These are phyloP conservation scores for Phanerodontia chrysosporium DNA, from an alignment of 768 basidiomycete species.

Conservation along the genomic window DNA sequence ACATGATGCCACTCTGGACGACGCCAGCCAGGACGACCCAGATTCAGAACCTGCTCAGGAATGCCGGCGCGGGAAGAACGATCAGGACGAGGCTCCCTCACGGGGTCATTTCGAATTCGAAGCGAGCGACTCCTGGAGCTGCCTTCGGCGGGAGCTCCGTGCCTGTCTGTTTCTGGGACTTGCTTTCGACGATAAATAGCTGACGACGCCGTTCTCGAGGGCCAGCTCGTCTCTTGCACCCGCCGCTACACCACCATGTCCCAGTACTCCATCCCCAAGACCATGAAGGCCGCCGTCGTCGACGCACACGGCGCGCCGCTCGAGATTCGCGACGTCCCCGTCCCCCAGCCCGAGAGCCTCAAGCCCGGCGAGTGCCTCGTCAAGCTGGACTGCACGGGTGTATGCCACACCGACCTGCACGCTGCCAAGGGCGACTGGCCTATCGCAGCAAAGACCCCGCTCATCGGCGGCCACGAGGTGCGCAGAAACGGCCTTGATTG, in stretches of 20 bases:
- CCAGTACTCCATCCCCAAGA: slow-evolving; percentile 34
- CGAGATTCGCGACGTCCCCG: slow-evolving; percentile 46
- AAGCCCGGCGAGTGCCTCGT: slow-evolving; percentile 70
- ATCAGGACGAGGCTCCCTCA: neutral
- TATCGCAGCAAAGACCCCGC: slow-evolving; percentile 52
- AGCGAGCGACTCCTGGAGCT: neutral
- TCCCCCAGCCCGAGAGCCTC: slow-evolving; percentile 52
- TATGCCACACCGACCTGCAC: slow-evolving; percentile 87
- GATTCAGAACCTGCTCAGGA: neutral
- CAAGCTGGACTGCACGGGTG: slow-evolving; percentile 72
- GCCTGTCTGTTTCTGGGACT: neutral
- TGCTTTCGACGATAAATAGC: neutral
- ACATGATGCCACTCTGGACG: neutral
- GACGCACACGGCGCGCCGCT: slow-evolving; percentile 26
- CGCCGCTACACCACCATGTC: slow-evolving; percentile 16
- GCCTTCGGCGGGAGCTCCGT: neutral
- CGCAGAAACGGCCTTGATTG: neutral
- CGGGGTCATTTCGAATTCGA: no score
- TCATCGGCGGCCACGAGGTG: slow-evolving; percentile 69
- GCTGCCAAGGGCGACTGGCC: slow-evolving; percentile 81
- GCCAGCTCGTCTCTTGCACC: neutral
- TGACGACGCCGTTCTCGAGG: neutral
- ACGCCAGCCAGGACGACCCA: neutral
- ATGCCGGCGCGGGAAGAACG: no score
- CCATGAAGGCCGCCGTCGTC: slow-evolving; percentile 39